Evolutionary conservation across 306 rosid genomes (phyloP).

Genomic region (Luffa aegyptiaca): DNA sequence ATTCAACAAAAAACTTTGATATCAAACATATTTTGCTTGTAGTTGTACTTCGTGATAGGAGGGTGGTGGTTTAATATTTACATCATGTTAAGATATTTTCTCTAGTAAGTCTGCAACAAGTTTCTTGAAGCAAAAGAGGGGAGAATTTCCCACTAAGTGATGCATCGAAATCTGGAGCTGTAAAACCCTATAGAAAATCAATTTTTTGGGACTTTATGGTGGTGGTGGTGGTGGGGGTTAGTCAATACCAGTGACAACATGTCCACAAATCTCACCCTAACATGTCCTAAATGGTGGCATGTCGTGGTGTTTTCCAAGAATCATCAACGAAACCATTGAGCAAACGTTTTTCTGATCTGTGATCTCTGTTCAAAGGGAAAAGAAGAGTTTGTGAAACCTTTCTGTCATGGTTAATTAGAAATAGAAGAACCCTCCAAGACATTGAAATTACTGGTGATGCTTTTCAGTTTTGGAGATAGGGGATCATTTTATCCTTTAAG

Average conservation of each 20-base stretch:
- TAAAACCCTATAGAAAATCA: not conserved
- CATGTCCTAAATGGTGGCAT: too few species aligned
- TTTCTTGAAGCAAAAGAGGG: not conserved
- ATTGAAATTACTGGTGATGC: not conserved
- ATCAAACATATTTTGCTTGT: not conserved
- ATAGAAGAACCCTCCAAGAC: not conserved
- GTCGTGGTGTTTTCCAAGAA: not conserved
- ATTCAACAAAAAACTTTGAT: not conserved
- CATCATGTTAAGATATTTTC: not conserved
- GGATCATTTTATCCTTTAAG: not conserved
- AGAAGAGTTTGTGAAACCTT: not conserved
- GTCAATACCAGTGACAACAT: not conserved
- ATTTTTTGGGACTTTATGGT: too few species aligned
- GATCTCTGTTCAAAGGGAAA: not conserved
- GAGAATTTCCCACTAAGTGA: not conserved
- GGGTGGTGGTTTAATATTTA: not conserved
- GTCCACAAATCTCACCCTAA: not conserved
- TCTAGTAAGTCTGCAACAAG: not conserved
- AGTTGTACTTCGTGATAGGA: not conserved
- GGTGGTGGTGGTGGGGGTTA: not conserved
- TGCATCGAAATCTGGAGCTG: not conserved
- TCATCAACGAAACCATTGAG: not conserved
- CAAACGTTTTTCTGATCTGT: too few species aligned
- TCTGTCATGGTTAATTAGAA: not conserved
- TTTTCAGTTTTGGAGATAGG: not conserved